phyloP scores from a whole-genome alignment of 2,329 filamentous ascomycete species.

The Penicillium sp. region DNA sequence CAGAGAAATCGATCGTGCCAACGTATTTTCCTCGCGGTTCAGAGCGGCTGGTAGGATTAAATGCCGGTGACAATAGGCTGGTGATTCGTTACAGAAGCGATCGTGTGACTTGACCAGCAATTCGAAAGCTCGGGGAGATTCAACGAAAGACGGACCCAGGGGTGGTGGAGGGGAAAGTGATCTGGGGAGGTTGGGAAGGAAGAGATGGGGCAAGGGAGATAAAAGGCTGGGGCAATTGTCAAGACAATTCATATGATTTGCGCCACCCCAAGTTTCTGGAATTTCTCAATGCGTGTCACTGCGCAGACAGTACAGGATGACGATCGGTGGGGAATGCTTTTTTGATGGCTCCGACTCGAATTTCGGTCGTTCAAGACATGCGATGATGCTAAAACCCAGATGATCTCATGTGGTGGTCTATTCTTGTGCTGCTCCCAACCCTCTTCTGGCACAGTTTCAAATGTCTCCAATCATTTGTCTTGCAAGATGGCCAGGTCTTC shows the following conservation, averaged over 20 bases:
- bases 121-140: neutral
- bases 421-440: neutral
- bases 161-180: constrained; percentile 6
- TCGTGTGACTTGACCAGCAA: neutral
- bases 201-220: neutral
- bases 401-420: too few species aligned
- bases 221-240: constrained; percentile 1
- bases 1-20: too few species aligned
- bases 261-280: constrained; percentile 7
- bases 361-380: too few species aligned
- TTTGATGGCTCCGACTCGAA: neutral
- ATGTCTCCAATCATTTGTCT: constrained; percentile 2
- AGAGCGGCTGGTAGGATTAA: neutral
- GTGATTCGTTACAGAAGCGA: constrained; percentile 1
- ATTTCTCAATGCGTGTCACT: constrained; percentile 15
- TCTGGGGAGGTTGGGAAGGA: constrained; percentile 17
- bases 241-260: constrained; percentile 1
- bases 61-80: neutral
- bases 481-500: neutral
- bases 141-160: constrained; percentile 1
- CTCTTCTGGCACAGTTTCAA: neutral
- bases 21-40: too few species aligned
- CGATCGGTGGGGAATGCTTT: constrained; percentile 19
- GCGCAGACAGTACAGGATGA: constrained; percentile 11
- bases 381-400: too few species aligned